Conservation (phyloP, 2,329 filamentous ascomycete genomes). For the Fulvia fulva region DNA sequence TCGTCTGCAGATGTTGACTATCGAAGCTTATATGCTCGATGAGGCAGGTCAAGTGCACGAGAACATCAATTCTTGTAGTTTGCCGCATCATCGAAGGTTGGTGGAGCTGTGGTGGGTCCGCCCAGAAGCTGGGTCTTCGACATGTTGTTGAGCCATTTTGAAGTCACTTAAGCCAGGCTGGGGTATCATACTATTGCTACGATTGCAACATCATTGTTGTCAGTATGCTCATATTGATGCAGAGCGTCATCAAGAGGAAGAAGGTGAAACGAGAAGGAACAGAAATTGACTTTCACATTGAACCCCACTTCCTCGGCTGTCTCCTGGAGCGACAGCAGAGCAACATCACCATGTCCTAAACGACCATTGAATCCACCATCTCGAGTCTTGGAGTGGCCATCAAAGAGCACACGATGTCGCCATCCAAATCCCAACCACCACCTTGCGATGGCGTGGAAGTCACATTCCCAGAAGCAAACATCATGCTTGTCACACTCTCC, state of each 20-base stretch:
- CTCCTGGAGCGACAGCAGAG: not conserved
- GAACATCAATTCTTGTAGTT: too few species aligned
- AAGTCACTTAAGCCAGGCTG: too few species aligned
- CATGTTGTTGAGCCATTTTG: too few species aligned
- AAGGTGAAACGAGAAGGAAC: not conserved
- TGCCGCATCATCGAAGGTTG: too few species aligned
- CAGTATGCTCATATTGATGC: too few species aligned
- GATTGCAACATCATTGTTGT: too few species aligned
- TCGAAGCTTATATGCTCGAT: too few species aligned
- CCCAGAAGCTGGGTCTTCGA: too few species aligned
- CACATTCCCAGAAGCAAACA: conserved; percentile 43
- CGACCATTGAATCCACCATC: not conserved
- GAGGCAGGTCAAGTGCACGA: too few species aligned
- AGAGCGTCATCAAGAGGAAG: not conserved
- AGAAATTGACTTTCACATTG: not conserved
- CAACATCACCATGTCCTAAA: not conserved
- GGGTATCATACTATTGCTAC: too few species aligned
- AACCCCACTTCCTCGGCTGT: not conserved
- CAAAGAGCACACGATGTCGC: not conserved
- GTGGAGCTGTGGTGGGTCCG: too few species aligned
- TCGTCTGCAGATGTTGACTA: too few species aligned
- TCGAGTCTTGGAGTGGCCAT: not conserved
- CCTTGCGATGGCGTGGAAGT: conserved; percentile 28
- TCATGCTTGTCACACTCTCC: conserved; percentile 51
- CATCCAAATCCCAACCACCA: conserved; percentile 21